Evolutionary conservation across 2,329 filamentous ascomycete genomes (phyloP).

Genomic region (Cyclaneusma minus): DNA sequence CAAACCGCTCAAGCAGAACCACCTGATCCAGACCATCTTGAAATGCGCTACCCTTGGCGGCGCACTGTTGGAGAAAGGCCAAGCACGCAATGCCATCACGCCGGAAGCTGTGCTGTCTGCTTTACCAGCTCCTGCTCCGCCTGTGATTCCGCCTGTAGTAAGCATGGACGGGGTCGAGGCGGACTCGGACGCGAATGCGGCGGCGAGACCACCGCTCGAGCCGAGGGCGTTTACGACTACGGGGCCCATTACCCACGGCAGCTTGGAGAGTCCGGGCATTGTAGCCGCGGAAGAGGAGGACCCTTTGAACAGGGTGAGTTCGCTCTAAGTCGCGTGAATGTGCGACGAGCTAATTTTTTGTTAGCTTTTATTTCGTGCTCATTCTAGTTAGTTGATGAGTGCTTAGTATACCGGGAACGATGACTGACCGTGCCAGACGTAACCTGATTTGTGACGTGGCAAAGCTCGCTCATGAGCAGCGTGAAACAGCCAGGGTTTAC

Average conservation of each 20-base stretch:
- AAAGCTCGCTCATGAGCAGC: background rate
- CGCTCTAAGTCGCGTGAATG: conserved; percentile 3
- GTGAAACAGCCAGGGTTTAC: conserved; percentile 1
- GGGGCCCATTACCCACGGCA: conserved; percentile 38
- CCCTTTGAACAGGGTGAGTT: conserved; percentile 19
- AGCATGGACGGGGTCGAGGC: conserved; percentile 8
- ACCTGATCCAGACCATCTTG: conserved; percentile 93
- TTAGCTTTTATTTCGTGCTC: conserved; percentile 19
- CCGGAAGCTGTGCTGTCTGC: conserved; percentile 10
- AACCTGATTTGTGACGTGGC: background rate
- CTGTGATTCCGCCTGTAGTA: conserved; percentile 14
- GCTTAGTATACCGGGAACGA: conserved; percentile 1
- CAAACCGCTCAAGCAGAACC: conserved; percentile 91
- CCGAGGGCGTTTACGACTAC: conserved; percentile 54
- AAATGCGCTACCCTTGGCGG: conserved; percentile 90
- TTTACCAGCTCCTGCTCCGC: conserved; percentile 6
- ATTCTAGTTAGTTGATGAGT: conserved; percentile 16
- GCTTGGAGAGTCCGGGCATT: conserved; percentile 46
- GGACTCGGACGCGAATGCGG: conserved; percentile 5
- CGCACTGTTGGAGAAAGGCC: conserved; percentile 61
- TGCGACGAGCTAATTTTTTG: conserved; percentile 1
- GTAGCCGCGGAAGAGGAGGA: conserved; percentile 45
- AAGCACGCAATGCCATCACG: conserved; percentile 15
- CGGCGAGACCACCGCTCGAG: conserved; percentile 35
- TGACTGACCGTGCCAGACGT: background rate